A percentile compares a stretch with the other conserved stretches of the same genome.
Conservation (phyloP, 495 filamentous ascomycete species). For the Oleoguttula mirabilis region DNA sequence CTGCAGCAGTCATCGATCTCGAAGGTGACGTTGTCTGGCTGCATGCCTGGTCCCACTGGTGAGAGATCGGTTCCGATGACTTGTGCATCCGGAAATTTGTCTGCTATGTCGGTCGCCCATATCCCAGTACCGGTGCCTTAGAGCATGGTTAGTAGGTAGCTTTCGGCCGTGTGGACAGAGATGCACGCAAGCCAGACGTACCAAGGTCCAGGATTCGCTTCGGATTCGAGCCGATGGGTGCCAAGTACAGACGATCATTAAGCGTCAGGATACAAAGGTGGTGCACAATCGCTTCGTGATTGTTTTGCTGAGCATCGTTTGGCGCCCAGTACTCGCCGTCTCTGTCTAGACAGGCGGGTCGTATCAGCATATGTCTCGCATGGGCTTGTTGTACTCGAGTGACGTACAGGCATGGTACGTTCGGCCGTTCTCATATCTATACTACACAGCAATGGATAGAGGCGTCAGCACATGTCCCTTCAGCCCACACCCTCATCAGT, state of each 20-base stretch:
- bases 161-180: too few species aligned
- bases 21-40: constrained; percentile 27
- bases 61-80: constrained; percentile 40
- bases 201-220: constrained; percentile 22
- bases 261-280: constrained; percentile 26
- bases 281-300: constrained; percentile 17
- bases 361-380: too few species aligned
- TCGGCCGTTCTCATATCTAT: constrained; percentile 27
- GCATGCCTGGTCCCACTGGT: constrained; percentile 25
- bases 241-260: constrained; percentile 23
- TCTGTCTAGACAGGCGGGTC: too few species aligned
- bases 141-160: too few species aligned
- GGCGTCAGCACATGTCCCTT: too few species aligned
- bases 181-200: too few species aligned
- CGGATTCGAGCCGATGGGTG: constrained; percentile 20
- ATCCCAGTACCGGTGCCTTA: constrained; percentile 27
- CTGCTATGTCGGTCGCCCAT: constrained; percentile 27
- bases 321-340: constrained; percentile 18
- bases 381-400: constrained; percentile 4
- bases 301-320: constrained; percentile 11
- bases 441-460: too few species aligned
- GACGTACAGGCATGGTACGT: constrained; percentile 27
- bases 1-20: constrained; percentile 22
- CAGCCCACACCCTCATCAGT: too few species aligned
- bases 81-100: constrained; percentile 41